Evolutionary conservation across 179 eudicot genomes (phyloP).

Genomic region (Silene noctiflora): DNA sequence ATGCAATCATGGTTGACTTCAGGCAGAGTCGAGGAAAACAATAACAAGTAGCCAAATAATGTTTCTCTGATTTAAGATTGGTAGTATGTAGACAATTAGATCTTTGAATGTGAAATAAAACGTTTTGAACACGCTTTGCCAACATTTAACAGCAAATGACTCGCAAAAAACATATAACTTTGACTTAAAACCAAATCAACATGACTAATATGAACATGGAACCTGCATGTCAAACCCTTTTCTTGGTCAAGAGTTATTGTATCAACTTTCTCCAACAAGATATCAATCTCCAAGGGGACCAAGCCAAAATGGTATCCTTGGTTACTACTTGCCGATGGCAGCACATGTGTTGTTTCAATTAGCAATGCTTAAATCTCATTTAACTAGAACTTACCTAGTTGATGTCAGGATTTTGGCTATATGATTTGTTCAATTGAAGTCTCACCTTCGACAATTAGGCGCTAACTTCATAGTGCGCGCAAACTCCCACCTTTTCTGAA

Average conservation of each 20-base stretch:
- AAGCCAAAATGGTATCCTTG: slow-evolving; percentile 5
- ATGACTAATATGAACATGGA: neutral
- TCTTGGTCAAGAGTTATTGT: slow-evolving; percentile 1
- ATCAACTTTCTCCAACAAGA: slow-evolving; percentile 19
- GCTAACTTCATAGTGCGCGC: too few relatives aligned
- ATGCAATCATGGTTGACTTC: slow-evolving; percentile 25
- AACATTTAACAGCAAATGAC: neutral
- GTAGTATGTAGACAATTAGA: neutral
- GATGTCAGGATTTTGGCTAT: too few relatives aligned
- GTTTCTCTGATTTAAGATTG: slow-evolving; percentile 5
- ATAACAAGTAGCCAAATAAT: neutral
- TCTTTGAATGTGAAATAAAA: neutral
- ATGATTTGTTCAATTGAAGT: too few relatives aligned
- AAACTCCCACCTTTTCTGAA: too few relatives aligned
- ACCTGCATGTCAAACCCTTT: neutral
- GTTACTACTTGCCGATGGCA: slow-evolving; percentile 3
- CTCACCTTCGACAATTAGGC: too few relatives aligned
- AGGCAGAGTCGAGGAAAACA: slow-evolving; percentile 13
- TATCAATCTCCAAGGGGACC: neutral
- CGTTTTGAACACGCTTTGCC: neutral
- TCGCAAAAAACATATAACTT: neutral
- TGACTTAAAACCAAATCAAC: neutral
- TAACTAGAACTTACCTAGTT: too few relatives aligned
- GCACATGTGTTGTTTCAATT: slow-evolving; percentile 20
- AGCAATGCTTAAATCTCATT: neutral